phyloP scores from a whole-genome alignment of 805 yeast genomes.

The Yarrowia sp. region DNA sequence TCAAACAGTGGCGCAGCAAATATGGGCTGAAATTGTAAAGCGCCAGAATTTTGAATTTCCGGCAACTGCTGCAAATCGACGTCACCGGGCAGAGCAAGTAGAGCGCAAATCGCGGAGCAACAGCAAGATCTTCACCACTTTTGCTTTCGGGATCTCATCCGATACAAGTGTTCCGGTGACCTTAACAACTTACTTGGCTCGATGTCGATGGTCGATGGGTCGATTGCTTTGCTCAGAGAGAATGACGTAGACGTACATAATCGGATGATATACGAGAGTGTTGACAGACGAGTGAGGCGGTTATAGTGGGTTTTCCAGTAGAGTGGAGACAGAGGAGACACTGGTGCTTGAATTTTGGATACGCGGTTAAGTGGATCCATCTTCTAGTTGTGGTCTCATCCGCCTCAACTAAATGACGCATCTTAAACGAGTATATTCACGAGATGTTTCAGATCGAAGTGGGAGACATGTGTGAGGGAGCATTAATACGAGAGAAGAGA shows the following conservation, averaged over 20 bases:
- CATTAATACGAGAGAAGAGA: not conserved
- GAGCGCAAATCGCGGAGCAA: slow-evolving; percentile 27
- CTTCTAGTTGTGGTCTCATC: not conserved
- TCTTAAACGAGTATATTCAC: not conserved
- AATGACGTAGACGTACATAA: slow-evolving; percentile 5
- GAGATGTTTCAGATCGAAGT: not conserved
- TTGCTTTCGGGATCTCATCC: not conserved
- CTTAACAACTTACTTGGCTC: too few species aligned
- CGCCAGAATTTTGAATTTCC: not conserved
- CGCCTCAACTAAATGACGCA: not conserved
- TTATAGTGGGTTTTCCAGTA: too few species aligned
- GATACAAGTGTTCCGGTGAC: not conserved
- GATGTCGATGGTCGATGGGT: not conserved
- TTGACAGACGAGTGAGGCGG: not conserved
- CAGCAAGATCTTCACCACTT: not conserved
- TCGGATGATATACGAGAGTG: slow-evolving; percentile 3
- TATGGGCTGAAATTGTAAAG: not conserved
- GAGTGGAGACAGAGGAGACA: not conserved
- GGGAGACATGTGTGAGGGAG: too few species aligned
- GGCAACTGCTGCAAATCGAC: slow-evolving; percentile 3
- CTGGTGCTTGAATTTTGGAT: too few species aligned
- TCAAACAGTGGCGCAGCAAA: slow-evolving; percentile 29
- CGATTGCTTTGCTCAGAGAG: not conserved
- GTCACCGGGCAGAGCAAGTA: slow-evolving; percentile 6
- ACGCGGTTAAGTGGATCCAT: too few species aligned